Conservation (phyloP, 768 basidiomycete genomes). For the Lentinula edodes region DNA sequence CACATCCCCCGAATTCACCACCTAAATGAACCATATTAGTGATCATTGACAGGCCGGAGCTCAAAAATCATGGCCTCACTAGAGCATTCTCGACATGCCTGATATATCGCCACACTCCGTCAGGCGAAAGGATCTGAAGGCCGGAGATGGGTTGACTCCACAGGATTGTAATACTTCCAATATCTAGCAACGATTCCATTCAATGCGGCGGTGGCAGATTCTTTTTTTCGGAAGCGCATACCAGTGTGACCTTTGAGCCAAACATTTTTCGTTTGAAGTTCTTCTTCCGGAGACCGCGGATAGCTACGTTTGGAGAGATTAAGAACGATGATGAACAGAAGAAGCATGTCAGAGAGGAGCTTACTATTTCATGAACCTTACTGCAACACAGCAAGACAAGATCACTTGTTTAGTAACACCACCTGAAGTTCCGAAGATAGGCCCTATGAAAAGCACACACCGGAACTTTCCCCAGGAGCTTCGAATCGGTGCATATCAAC, state of each 20-base stretch:
- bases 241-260: constrained; percentile 61
- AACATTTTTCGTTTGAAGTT: constrained; percentile 43
- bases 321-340: background rate
- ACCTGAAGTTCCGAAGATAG: background rate
- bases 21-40: constrained; percentile 18
- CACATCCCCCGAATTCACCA: constrained; percentile 56
- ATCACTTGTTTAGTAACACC: background rate
- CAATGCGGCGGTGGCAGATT: background rate
- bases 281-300: constrained; percentile 44
- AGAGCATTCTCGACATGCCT: constrained; percentile 54
- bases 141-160: constrained; percentile 59
- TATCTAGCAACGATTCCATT: constrained; percentile 25
- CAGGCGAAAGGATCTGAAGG: constrained; percentile 48
- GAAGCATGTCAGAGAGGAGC: constrained; percentile 10
- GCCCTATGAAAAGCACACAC: constrained; percentile 17
- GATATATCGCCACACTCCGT: constrained; percentile 54
- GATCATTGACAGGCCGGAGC: background rate
- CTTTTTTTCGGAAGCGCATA: constrained; percentile 11
- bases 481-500: constrained; percentile 43
- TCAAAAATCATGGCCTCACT: constrained; percentile 21
- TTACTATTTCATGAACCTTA: constrained; percentile 65
- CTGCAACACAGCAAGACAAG: constrained; percentile 21
- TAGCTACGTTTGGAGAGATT: constrained; percentile 27
- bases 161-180: constrained; percentile 50
- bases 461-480: constrained; percentile 34